A percentile compares a stretch with the other conserved stretches of the same genome.
phyloP scores from a whole-genome alignment of 129 eudicot genomes.

The Gnaphalium uliginosum region DNA sequence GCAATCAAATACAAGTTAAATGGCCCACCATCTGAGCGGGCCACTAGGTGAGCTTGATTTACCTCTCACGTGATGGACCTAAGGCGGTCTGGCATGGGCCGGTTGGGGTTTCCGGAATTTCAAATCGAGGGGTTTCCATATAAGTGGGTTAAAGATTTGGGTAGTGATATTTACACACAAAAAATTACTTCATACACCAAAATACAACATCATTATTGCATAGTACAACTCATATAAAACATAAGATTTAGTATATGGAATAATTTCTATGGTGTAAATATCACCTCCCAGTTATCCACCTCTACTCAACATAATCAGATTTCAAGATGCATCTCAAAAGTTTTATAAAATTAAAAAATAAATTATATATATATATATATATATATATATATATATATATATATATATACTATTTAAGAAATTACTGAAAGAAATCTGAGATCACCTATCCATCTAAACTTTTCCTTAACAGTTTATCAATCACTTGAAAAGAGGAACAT shows the following conservation, averaged over 20 bases:
- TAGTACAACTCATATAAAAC: not conserved
- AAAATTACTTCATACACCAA: not conserved
- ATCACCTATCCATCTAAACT: not conserved
- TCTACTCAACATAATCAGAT: not conserved
- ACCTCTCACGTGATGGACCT: no score
- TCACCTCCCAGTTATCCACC: not conserved
- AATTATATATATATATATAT: no score
- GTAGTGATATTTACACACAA: not conserved
- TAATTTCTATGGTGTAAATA: not conserved
- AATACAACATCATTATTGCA: not conserved
- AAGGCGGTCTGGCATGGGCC: no score
- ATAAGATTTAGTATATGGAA: not conserved
- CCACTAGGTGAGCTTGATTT: no score
- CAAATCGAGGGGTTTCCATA: not conserved
- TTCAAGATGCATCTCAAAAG: not conserved
- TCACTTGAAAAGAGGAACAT: not conserved
- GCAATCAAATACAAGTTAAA: not conserved
- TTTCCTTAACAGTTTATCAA: not conserved
- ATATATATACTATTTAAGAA: no score
- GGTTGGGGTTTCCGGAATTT: no score
- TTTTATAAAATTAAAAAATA: no score
- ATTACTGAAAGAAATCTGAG: no score
- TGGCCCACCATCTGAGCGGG: no score
- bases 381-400: no score
- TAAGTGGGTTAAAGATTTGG: not conserved